These are phyloP conservation scores for Phialophora tarda DNA, from an alignment of 2,329 filamentous ascomycete species.

Conservation along the genomic window DNA sequence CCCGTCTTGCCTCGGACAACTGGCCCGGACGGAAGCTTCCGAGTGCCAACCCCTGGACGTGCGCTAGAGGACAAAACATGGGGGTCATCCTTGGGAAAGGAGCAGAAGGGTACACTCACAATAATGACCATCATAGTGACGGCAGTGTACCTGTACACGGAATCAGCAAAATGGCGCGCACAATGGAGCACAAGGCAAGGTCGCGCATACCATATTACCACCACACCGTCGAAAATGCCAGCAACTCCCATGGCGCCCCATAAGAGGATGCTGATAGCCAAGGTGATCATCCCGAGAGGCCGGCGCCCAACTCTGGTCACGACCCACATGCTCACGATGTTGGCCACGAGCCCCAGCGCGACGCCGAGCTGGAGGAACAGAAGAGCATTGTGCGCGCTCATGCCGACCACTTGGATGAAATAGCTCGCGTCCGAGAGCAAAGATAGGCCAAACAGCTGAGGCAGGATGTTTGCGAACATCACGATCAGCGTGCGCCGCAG, in stretches of 20 bases:
- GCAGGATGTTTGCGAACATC: slow-evolving; percentile 51
- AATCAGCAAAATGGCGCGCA: background rate
- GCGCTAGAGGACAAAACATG: background rate
- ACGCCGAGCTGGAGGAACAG: slow-evolving; percentile 55
- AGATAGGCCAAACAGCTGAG: slow-evolving; percentile 54
- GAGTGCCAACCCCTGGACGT: background rate
- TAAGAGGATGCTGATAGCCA: slow-evolving; percentile 45
- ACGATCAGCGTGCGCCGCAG: slow-evolving; percentile 44
- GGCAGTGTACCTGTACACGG: slow-evolving; percentile 48
- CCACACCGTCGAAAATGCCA: slow-evolving; percentile 50
- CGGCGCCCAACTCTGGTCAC: slow-evolving; percentile 51
- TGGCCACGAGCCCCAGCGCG: slow-evolving; percentile 53
- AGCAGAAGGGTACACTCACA: slow-evolving; percentile 33
- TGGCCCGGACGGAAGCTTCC: background rate
- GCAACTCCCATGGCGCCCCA: slow-evolving; percentile 58
- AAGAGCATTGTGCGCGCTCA: slow-evolving; percentile 43
- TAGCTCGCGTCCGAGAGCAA: slow-evolving; percentile 54
- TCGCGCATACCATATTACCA: slow-evolving; percentile 48
- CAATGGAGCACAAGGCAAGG: background rate
- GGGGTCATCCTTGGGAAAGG: background rate
- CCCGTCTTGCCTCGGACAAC: background rate
- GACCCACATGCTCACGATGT: slow-evolving; percentile 53
- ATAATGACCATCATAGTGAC: slow-evolving; percentile 55
- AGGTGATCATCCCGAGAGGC: slow-evolving; percentile 46
- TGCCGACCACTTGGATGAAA: slow-evolving; percentile 46